A percentile compares a stretch with the other conserved stretches of the same genome.
phyloP scores from a whole-genome alignment of 192 early-diverging fungal species.

The Nowakowskiella sp. region DNA sequence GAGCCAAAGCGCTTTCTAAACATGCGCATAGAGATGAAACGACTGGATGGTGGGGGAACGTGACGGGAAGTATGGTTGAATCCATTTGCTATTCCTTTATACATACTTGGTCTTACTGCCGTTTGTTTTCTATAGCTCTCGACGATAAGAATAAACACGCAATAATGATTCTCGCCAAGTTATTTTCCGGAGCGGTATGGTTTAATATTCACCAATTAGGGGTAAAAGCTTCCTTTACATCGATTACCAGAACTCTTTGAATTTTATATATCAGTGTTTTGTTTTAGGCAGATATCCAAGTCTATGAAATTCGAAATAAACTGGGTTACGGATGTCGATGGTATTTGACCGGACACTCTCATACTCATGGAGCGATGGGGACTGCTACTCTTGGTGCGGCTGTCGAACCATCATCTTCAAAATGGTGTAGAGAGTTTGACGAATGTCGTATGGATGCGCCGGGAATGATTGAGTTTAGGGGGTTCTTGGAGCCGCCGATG shows the following conservation, averaged over 20 bases:
- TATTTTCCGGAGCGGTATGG: constrained; percentile 12
- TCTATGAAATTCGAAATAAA: constrained; percentile 12
- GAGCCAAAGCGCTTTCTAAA: constrained; percentile 19
- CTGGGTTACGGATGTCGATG: constrained; percentile 12
- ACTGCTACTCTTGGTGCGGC: background rate
- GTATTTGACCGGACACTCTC: constrained; percentile 4
- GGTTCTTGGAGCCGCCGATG: constrained; percentile 16
- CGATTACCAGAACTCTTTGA: no score
- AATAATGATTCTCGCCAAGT: background rate
- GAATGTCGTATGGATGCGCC: background rate
- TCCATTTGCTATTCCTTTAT: no score
- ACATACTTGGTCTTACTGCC: no score
- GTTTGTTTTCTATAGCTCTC: no score
- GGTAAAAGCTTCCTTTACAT: no score
- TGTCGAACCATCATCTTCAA: background rate
- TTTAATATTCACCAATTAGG: constrained; percentile 12
- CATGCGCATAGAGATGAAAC: constrained; percentile 16
- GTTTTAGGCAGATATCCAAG: constrained; percentile 11
- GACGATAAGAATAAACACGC: constrained; percentile 9
- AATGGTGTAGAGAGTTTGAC: background rate
- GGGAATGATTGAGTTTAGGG: constrained; percentile 9
- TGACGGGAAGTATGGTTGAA: no score
- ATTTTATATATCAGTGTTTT: background rate
- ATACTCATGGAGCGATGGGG: background rate
- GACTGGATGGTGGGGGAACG: constrained; percentile 14